phyloP scores from a whole-genome alignment of 2,329 filamentous ascomycete genomes.

The Ceratocystiopsis minuta region DNA sequence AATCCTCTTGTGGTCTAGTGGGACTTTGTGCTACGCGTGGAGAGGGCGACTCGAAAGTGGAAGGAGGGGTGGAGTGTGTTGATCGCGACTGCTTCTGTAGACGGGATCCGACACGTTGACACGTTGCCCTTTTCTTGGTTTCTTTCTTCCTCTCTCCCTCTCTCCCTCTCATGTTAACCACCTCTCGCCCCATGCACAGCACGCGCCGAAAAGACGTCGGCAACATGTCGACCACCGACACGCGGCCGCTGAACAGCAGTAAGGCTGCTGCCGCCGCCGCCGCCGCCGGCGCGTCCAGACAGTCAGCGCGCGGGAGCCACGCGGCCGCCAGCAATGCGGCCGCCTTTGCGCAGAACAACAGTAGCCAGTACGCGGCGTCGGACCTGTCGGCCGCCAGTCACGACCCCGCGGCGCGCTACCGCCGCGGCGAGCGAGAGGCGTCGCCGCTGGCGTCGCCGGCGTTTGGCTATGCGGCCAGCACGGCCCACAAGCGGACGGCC shows the following conservation, averaged over 20 bases:
- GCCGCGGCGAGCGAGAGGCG: constrained; percentile 17
- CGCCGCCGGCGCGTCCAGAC: constrained; percentile 18
- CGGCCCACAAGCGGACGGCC: constrained; percentile 36
- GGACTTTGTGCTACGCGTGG: too few relatives aligned
- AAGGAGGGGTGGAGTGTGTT: too few relatives aligned
- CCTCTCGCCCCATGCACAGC: neutral
- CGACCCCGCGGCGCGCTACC: too few relatives aligned
- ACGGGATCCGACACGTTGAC: too few relatives aligned
- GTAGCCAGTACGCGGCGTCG: too few relatives aligned
- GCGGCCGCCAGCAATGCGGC: constrained; percentile 12
- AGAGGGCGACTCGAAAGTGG: too few relatives aligned
- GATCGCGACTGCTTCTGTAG: too few relatives aligned
- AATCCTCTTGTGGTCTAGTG: neutral
- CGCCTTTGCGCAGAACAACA: constrained; percentile 3
- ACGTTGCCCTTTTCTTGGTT: too few relatives aligned
- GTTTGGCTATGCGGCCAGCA: constrained; percentile 18
- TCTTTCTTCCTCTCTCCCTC: too few relatives aligned
- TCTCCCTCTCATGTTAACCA: too few relatives aligned
- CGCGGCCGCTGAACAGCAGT: constrained; percentile 21
- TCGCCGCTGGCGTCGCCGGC: constrained; percentile 16
- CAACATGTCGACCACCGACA: constrained; percentile 24
- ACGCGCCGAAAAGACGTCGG: too few relatives aligned
- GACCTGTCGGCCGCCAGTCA: too few relatives aligned
- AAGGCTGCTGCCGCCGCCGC: constrained; percentile 18
- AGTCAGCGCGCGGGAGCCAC: neutral